Evolutionary conservation across 2,329 filamentous ascomycete species (phyloP).

Genomic region (Chrysoporthe austroafricana): DNA sequence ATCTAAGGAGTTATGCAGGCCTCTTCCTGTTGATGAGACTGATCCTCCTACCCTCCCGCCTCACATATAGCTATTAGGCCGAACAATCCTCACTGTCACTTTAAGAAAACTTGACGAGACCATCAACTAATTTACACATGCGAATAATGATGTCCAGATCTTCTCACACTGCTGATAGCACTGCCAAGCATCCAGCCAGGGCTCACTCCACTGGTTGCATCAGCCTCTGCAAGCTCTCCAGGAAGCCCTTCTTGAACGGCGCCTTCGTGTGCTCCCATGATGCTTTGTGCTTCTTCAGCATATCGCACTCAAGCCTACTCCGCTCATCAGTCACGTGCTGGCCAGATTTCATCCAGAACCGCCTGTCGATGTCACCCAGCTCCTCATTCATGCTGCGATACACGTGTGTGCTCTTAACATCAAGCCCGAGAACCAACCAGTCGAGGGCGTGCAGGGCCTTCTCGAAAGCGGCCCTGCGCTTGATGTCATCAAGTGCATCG

Average conservation of each 20-base stretch:
- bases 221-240: constrained; percentile 12
- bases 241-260: constrained; percentile 7
- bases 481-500: constrained; percentile 19
- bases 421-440: constrained; percentile 22
- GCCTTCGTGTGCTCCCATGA: constrained; percentile 6
- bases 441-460: constrained; percentile 10
- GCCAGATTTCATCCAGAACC: background rate
- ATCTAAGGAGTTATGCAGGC: background rate
- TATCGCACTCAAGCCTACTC: background rate
- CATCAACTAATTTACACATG: background rate
- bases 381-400: constrained; percentile 17
- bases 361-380: background rate
- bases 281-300: constrained; percentile 6
- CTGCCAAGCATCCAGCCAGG: background rate
- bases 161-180: background rate
- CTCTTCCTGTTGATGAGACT: background rate
- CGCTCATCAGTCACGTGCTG: background rate
- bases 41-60: background rate
- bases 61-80: background rate
- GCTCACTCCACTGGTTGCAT: background rate
- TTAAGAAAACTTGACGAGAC: background rate
- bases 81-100: background rate
- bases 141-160: background rate
- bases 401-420: constrained; percentile 15
- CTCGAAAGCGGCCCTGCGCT: constrained; percentile 7